These are phyloP conservation scores for Globisporangium cederbergense DNA, from an alignment of 352 stramenopile species.

Conservation along the genomic window DNA sequence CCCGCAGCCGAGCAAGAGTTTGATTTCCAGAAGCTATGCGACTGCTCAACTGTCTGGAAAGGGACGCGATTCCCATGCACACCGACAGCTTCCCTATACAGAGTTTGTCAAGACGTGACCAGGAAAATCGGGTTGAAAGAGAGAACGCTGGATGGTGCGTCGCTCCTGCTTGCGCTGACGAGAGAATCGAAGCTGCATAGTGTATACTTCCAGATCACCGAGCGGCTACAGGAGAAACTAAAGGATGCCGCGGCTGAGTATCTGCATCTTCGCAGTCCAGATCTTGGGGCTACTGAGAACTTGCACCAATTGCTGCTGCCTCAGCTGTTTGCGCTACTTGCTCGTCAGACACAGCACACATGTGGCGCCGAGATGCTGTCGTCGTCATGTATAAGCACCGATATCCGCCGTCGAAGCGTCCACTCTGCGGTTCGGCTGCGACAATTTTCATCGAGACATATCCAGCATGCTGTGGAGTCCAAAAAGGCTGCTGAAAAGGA, in stretches of 20 bases:
- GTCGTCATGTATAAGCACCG: conserved; percentile 17
- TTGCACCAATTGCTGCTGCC: conserved; percentile 40
- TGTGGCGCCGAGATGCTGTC: conserved; percentile 29
- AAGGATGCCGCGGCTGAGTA: conserved; percentile 30
- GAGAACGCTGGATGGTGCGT: conserved; percentile 35
- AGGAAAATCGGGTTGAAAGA: conserved; percentile 45
- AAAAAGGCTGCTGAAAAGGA: not conserved
- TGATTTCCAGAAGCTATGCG: conserved; percentile 20
- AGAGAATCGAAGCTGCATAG: conserved; percentile 21
- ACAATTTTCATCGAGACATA: not conserved
- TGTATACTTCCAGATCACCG: conserved; percentile 19
- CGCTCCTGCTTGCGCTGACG: conserved; percentile 35
- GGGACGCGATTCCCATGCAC: conserved; percentile 27
- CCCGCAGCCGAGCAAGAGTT: conserved; percentile 13
- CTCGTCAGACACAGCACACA: conserved; percentile 32
- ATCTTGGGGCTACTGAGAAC: conserved; percentile 36
- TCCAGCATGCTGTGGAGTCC: not conserved
- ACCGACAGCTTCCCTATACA: conserved; percentile 23
- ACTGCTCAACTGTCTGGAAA: conserved; percentile 41
- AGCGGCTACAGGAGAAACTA: conserved; percentile 23
- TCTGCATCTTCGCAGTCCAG: conserved; percentile 34
- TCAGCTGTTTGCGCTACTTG: conserved; percentile 34
- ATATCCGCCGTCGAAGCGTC: conserved; percentile 45
- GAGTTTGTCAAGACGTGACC: conserved; percentile 32
- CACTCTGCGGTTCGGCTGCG: conserved; percentile 65